Percentiles rank a stretch among this genome's conserved stretches.
Evolutionary conservation across 352 stramenopile genomes (phyloP).

Genomic region (Globisporangium nunn): DNA sequence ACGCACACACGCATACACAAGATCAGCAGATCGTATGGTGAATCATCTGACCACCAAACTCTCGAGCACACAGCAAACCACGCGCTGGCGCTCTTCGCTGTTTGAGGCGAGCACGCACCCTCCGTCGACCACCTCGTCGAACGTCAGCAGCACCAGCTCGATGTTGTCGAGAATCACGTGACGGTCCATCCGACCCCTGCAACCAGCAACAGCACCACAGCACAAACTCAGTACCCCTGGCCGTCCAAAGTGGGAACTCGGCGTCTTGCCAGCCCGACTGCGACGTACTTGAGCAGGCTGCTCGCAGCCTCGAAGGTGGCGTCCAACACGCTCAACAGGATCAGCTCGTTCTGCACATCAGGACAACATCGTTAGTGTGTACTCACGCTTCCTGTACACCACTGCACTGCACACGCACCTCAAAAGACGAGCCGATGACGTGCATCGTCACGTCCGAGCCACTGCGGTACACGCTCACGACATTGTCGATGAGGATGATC

Average conservation of each 20-base stretch:
- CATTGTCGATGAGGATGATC: conserved; percentile 87
- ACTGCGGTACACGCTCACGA: conserved; percentile 86
- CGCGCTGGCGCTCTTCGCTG: not conserved
- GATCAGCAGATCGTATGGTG: not conserved
- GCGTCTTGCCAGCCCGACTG: not conserved
- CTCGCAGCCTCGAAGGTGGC: conserved; percentile 81
- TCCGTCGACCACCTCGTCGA: conserved; percentile 88
- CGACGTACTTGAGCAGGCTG: conserved; percentile 78
- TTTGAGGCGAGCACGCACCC: conserved; percentile 32
- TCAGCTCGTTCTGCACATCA: conserved; percentile 76
- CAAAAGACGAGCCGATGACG: conserved; percentile 71
- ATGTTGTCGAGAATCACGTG: conserved; percentile 90
- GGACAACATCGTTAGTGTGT: not conserved
- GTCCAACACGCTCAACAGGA: conserved; percentile 81
- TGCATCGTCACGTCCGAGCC: conserved; percentile 87
- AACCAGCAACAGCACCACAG: not conserved
- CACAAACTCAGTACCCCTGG: not conserved
- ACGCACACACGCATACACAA: not conserved
- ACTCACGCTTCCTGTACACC: not conserved
- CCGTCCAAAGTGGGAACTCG: not conserved
- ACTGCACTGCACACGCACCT: conserved; percentile 29
- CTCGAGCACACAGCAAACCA: not conserved
- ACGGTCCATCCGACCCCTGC: conserved; percentile 76
- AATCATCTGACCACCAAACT: not conserved
- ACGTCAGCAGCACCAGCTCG: conserved; percentile 83